Conservation (phyloP, 176 grass and related monocot genomes). For the Aegilops bicornis region DNA sequence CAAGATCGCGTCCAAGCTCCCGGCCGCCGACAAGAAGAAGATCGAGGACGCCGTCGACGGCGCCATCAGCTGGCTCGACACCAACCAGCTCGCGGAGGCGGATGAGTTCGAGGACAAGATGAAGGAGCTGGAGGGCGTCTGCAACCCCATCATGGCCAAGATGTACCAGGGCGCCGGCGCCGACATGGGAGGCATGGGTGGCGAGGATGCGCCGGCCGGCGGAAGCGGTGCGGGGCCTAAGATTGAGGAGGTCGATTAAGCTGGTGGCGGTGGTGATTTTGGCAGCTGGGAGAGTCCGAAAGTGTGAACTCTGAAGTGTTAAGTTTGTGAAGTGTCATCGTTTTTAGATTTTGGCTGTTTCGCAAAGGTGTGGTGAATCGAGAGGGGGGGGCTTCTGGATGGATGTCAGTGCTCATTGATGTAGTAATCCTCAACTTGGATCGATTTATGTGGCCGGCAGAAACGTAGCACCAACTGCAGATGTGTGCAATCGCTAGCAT, state of each 20-base stretch:
- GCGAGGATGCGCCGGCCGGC: constrained; percentile 32
- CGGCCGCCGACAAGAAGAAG: constrained; percentile 66
- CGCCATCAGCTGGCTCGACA: constrained; percentile 68
- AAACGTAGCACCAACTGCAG: too few relatives aligned
- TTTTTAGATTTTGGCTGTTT: too few relatives aligned
- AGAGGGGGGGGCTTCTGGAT: too few relatives aligned
- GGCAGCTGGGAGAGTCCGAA: too few relatives aligned
- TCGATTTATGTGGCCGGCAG: too few relatives aligned
- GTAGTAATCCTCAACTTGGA: too few relatives aligned
- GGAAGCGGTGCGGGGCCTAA: constrained; percentile 57
- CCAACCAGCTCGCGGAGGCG: constrained; percentile 71
- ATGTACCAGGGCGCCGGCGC: too few relatives aligned
- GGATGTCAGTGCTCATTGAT: too few relatives aligned
- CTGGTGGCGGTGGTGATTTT: neutral
- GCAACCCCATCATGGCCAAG: constrained; percentile 43
- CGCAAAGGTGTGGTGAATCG: too few relatives aligned
- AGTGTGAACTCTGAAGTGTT: too few relatives aligned
- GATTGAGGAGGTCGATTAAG: constrained; percentile 69
- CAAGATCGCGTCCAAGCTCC: constrained; percentile 72
- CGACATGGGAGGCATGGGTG: constrained; percentile 39
- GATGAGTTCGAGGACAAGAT: constrained; percentile 90
- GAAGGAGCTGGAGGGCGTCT: constrained; percentile 76
- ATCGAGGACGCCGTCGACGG: constrained; percentile 61
- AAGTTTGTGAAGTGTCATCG: too few relatives aligned
- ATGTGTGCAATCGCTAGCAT: too few relatives aligned